Base-by-base conservation (phyloP, 768 basidiomycete genomes). In the Trichaptum fuscoviolaceum region DNA sequence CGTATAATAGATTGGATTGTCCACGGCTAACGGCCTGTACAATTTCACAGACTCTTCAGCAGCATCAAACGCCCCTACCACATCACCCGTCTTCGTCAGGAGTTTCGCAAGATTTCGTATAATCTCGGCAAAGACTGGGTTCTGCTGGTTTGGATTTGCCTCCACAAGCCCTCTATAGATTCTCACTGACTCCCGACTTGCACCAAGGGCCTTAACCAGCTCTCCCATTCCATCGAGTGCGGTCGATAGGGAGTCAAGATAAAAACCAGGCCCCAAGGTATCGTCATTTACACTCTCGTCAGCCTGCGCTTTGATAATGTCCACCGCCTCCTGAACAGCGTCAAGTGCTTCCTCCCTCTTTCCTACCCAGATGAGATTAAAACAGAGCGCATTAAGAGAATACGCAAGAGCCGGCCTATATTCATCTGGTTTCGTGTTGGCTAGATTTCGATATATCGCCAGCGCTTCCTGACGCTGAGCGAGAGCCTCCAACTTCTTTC, bases 211-310 rank as follows among this genome's bases (percentile, higher is more conserved):
- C 2, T 69, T 63, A 35, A 34, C 67, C 1, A 24, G 15, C 3
- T 23, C 36, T 18, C 67, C 68, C 6, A 57, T n/a, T 8, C 63
- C 67, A 20, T 35, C 64, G 2, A 68, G 58, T 36, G n/a, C 30
- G 25, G 64, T 58, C 6, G 63, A 64, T n/a, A 69, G 27, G 30
- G 64, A 67, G 61, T 67, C 26, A 5, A 68, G 34, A 12, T 63
- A 7, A 10, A 2, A 3, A 9, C 67, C 67, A 61, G 67, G 67
- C 8, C 65, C 10, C 3, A 27, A 20, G 8, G 42, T 30, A 30
- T 30, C 2, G 8, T 30, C 30, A 30, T 30, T 12, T 12, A 12
- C 6, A 52, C 15, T 20, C 10, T 52, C 20, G 15, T 52, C 42
- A 52, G 20, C 12, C 20, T 6, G 42, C 3, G 12, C 42, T 20